Evolutionary conservation across 2,329 filamentous ascomycete species (phyloP), one percentile per base, ranked within the genome.

Genomic region (Ramichloridium luteum): DNA sequence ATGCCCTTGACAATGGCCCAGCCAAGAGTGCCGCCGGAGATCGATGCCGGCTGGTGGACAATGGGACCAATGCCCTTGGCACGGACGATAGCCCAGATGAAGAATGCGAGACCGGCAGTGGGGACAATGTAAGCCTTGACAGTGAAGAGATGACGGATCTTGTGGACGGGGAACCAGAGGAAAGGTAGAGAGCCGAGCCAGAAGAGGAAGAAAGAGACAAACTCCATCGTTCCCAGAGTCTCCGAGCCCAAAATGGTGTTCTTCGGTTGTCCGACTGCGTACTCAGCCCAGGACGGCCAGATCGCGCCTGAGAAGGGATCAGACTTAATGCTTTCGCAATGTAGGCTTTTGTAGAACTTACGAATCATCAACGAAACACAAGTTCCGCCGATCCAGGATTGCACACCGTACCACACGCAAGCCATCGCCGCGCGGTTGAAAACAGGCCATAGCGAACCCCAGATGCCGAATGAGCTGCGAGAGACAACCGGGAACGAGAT

Each of bases 331-430:
- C n/a, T n/a, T n/a, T n/a, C n/a, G 15, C 13, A 29, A 14, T 5
- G 20, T 23, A 9, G 20, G n/a, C n/a, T 8, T n/a, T n/a, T 6
- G 25, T 14, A 27, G 13, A 13, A 27, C 25, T 16, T 13, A 13
- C 77, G 69, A 40, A 93, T 88, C 83, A 93, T 93, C 36, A 93
- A 61, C 40, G 84, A 84, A 4, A 93, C 77, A 46, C 85, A 93
- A 10, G 79, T 57, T 46, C 70, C 69, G 46, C 85, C 85, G 41
- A 93, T 92, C 62, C 83, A 93, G 4, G 72, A 60, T 53, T 90
- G 82, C 15, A 92, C 82, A 30, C 81, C 82, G 41, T 86, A 88
- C 84, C 83, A 92, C 39, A 92, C 73, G 45, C 81, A 85, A 2
- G 81, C 78, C 70, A 92, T 86, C 5, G 74, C 82, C n/a, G 82